Percentiles rank a stretch among this genome's conserved stretches.
phyloP scores from a whole-genome alignment of 225 moss, liverwort and hornwort species.

The Pseudoscleropodium purum region DNA sequence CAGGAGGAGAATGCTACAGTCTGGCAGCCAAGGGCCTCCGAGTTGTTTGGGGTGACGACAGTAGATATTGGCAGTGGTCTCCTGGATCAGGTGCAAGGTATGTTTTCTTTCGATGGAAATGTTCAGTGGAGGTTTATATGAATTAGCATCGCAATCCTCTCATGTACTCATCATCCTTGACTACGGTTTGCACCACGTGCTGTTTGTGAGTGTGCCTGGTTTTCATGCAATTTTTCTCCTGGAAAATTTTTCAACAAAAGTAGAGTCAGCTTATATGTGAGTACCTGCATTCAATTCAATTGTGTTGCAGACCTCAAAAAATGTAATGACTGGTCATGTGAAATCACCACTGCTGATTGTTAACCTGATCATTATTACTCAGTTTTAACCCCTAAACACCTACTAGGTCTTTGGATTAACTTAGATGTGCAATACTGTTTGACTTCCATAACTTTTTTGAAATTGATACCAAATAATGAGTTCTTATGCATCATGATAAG shows the following conservation, averaged over 20 bases:
- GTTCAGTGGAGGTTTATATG: not conserved
- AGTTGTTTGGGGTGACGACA: conserved; percentile 14
- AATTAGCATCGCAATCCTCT: not conserved
- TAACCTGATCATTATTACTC: not conserved
- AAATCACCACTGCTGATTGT: not conserved
- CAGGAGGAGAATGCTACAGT: conserved; percentile 42
- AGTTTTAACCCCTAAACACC: not conserved
- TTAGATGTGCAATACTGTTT: not conserved
- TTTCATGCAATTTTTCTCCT: not conserved
- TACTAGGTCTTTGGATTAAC: not conserved
- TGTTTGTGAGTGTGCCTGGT: not conserved
- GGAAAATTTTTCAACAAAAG: not conserved
- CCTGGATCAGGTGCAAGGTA: conserved; percentile 23
- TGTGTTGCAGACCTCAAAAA: not conserved
- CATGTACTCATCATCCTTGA: not conserved
- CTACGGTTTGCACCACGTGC: not conserved
- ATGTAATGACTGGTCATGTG: not conserved
- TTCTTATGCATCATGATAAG: not conserved
- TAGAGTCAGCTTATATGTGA: not conserved
- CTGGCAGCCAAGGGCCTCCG: conserved; percentile 32
- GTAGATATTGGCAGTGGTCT: conserved; percentile 23
- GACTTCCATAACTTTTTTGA: not conserved
- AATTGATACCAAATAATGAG: not conserved
- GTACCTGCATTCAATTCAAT: not conserved
- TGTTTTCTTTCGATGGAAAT: not conserved